Evolutionary conservation across 176 grass and related monocot genomes (phyloP), one percentile per base, ranked within the genome.

Genomic region (Zea mays): DNA sequence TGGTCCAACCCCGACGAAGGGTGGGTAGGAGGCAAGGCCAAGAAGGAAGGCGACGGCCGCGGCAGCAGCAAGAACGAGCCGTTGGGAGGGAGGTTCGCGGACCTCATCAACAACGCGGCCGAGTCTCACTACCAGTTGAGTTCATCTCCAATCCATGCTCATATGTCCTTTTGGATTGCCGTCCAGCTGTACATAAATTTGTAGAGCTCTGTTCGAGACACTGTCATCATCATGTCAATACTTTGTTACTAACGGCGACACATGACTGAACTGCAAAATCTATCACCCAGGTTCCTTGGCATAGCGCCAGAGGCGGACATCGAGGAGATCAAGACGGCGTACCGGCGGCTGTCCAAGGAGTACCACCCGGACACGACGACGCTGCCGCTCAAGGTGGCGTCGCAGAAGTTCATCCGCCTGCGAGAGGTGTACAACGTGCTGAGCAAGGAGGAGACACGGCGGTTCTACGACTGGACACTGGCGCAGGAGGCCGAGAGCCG

Each of bases 381-480:
- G 60, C 84, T 97, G 20, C 94, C 94, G 42, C 86, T 97, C 0
- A 93, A 92, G 63, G 8, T 64, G 10, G 94, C 94, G 27, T 93
- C 94, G 1, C 68, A 93, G 76, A 93, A 88, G 85, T 97, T 97
- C 84, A 93, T 97, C 79, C 76, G 77, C 16, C 87, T 97, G 45
- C 80, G 94, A 48, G 88, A 97, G 91, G 91, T 74, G 67, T 97
- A 97, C 86, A 84, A 88, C 62, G 87, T 97, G 61, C 84, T 97
- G 41, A 92, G 94, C 91, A 68, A 89, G 48, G 89, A 84, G 61
- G 84, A 91, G 61, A 88, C 64, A 10, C 91, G 94, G 3, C 84
- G 91, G 4, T 97, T 97, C 83, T 97, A 97, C 33, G 94, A 97
- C 84, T 93, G 94, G 94, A 97, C 91, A 47, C 84, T 97, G 79